Conservation (phyloP, 2,329 filamentous ascomycete genomes). For the Metarhizium brunneum region DNA sequence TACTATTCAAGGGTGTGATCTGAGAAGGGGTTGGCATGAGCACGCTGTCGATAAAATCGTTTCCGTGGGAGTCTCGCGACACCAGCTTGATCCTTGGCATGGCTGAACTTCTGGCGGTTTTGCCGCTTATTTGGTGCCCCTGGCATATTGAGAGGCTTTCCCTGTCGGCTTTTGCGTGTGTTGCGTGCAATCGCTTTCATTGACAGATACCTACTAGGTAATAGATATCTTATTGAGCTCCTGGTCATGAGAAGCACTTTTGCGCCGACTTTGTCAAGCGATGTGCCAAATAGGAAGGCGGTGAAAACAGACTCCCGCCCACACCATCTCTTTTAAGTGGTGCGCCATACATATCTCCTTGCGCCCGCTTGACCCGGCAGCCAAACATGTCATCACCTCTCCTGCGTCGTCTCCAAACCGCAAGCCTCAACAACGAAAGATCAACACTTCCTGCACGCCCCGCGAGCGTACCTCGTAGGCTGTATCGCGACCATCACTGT, state of each 20-base stretch:
- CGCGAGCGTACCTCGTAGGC: not conserved
- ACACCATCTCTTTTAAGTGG: not conserved
- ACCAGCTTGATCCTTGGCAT: slow-evolving; percentile 40
- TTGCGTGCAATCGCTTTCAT: not conserved
- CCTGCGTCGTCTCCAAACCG: not conserved
- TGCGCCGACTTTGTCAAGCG: not conserved
- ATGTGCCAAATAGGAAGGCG: slow-evolving; percentile 8
- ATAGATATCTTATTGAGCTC: not conserved
- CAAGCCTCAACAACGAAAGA: not conserved
- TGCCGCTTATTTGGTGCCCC: slow-evolving; percentile 43
- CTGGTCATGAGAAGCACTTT: not conserved
- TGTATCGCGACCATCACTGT: not conserved
- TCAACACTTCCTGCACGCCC: not conserved
- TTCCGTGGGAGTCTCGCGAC: slow-evolving; percentile 70
- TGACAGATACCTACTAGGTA: not conserved
- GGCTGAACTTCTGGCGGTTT: slow-evolving; percentile 58
- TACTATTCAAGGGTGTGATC: slow-evolving; percentile 89
- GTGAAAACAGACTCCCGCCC: slow-evolving; percentile 2
- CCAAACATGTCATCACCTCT: not conserved
- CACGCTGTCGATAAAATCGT: slow-evolving; percentile 91
- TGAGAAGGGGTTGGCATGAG: slow-evolving; percentile 96
- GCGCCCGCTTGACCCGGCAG: not conserved
- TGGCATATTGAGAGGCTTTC: slow-evolving; percentile 13
- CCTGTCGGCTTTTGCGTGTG: not conserved
- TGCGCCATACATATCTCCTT: not conserved